phyloP scores from a whole-genome alignment of 2,329 filamentous ascomycete genomes.

The Ascochyta pisi region DNA sequence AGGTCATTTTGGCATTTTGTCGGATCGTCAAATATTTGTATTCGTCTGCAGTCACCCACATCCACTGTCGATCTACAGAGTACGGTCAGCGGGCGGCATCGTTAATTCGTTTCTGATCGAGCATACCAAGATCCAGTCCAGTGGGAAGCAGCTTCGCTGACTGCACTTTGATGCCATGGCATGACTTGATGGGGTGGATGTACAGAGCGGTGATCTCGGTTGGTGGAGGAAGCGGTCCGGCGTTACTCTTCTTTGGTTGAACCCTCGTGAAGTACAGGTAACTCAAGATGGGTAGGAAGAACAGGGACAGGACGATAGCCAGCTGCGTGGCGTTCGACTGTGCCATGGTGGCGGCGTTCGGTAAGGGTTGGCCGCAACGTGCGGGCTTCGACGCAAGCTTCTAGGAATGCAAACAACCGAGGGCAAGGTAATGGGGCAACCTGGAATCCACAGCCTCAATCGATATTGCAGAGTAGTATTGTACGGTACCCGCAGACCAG shows the following conservation, averaged over 20 bases:
- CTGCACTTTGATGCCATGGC: slow-evolving; percentile 65
- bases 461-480: slow-evolving; percentile 14
- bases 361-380: slow-evolving; percentile 1
- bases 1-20: slow-evolving; percentile 66
- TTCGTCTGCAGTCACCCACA: slow-evolving; percentile 64
- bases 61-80: slow-evolving; percentile 65
- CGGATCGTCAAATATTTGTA: slow-evolving; percentile 69
- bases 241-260: slow-evolving; percentile 18
- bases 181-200: slow-evolving; percentile 72
- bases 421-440: not conserved
- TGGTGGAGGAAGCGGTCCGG: slow-evolving; percentile 43
- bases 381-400: slow-evolving; percentile 2
- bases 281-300: slow-evolving; percentile 41
- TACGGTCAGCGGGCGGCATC: slow-evolving; percentile 8
- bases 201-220: slow-evolving; percentile 58
- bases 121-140: slow-evolving; percentile 61
- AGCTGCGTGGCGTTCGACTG: slow-evolving; percentile 30
- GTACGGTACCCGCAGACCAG: slow-evolving; percentile 1
- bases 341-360: slow-evolving; percentile 28
- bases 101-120: too few species aligned
- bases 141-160: slow-evolving; percentile 60
- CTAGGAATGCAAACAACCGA: slow-evolving; percentile 14
- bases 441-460: not conserved
- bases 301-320: slow-evolving; percentile 34
- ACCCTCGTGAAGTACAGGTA: slow-evolving; percentile 35